A percentile compares a stretch with the other conserved stretches of the same genome.
Evolutionary conservation across 208 protist genomes (phyloP).

Genomic region (Entamoeba histolytica): DNA sequence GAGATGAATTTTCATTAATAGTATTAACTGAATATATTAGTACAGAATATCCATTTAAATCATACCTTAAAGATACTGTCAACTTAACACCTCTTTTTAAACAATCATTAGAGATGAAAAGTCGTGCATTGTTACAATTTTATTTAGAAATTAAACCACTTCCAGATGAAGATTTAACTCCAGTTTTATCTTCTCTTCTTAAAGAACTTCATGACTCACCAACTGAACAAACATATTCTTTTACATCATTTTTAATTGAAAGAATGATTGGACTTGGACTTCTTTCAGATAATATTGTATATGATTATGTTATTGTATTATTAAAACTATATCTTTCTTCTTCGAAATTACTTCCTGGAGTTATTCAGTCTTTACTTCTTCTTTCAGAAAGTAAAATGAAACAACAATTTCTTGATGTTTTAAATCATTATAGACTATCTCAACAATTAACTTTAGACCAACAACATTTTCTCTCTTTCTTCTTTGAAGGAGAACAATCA

Average conservation of each 20-base stretch:
- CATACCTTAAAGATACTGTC: not conserved
- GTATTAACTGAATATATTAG: not conserved
- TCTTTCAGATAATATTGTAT: not conserved
- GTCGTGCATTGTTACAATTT: not conserved
- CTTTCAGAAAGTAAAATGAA: not conserved
- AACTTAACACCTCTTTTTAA: not conserved
- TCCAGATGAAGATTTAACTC: not conserved
- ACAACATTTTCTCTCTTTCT: not conserved
- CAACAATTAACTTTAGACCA: not conserved
- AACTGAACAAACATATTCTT: not conserved
- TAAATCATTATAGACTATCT: not conserved
- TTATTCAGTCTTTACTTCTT: not conserved
- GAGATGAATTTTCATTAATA: not conserved
- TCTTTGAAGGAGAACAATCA: not conserved
- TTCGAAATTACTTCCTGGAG: not conserved
- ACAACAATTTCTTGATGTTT: not conserved
- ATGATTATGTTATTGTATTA: not conserved
- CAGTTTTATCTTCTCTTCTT: not conserved
- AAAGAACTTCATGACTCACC: not conserved
- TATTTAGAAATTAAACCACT: not conserved
- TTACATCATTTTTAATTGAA: not conserved
- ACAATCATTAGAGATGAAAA: not conserved
- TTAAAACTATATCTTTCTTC: not conserved
- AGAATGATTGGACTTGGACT: not conserved
- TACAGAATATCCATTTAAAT: not conserved